phyloP scores from a whole-genome alignment of 2,329 filamentous ascomycete species.

The Pseudopithomyces maydicus region DNA sequence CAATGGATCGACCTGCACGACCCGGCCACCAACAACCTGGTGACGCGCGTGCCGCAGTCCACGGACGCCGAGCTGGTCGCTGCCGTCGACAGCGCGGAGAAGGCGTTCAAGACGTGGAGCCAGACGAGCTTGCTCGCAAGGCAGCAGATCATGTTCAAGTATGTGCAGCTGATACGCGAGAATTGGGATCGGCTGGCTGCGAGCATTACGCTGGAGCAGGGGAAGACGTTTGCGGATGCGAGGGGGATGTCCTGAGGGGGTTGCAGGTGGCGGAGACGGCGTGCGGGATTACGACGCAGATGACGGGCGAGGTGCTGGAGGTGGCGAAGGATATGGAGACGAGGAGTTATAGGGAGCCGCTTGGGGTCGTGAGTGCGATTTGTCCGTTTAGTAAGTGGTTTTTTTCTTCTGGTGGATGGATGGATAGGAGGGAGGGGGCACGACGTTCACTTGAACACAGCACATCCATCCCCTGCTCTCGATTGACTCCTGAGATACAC shows the following conservation, averaged over 20 bases:
- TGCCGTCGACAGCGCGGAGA: constrained; percentile 74
- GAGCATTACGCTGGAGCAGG: constrained; percentile 85
- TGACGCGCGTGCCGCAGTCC: constrained; percentile 82
- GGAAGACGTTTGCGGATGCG: constrained; percentile 85
- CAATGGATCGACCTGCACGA: constrained; percentile 81
- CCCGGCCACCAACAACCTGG: constrained; percentile 83
- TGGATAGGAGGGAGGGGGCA: too few relatives aligned
- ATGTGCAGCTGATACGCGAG: constrained; percentile 77
- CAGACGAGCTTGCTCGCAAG: constrained; percentile 72
- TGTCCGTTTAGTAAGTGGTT: constrained; percentile 77
- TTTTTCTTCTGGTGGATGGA: too few relatives aligned
- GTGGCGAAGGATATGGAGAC: constrained; percentile 92
- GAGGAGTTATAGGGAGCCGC: constrained; percentile 77
- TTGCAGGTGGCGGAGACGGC: constrained; percentile 85
- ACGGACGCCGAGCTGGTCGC: constrained; percentile 77
- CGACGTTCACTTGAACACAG: too few relatives aligned
- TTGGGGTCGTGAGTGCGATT: constrained; percentile 81
- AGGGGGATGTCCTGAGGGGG: constrained; percentile 78
- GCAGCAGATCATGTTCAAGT: constrained; percentile 89
- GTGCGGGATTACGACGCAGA: constrained; percentile 77
- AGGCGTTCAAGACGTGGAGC: constrained; percentile 76
- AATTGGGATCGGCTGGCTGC: constrained; percentile 85
- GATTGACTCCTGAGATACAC: too few relatives aligned
- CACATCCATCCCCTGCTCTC: too few relatives aligned
- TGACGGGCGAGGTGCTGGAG: constrained; percentile 83